A percentile compares a stretch with the other conserved stretches of the same genome.
Evolutionary conservation across 1,284 basidiomycete genomes (phyloP).

Genomic region (Irpex rosettiformis): DNA sequence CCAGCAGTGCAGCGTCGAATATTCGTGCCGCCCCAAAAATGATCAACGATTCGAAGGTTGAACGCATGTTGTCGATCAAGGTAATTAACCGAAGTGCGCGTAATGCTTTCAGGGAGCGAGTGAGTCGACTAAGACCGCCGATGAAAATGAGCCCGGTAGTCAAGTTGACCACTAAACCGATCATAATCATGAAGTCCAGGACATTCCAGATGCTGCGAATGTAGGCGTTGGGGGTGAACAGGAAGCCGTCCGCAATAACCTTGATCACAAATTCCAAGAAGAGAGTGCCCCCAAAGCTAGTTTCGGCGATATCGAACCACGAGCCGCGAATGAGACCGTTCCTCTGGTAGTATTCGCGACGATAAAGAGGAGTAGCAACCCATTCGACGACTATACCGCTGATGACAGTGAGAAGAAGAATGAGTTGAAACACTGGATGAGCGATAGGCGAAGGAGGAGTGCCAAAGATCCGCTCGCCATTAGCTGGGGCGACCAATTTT

Average conservation of each 20-base stretch:
- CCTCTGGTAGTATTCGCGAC: slow-evolving; percentile 66
- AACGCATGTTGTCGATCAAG: slow-evolving; percentile 81
- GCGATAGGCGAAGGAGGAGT: slow-evolving; percentile 62
- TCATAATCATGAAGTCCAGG: slow-evolving; percentile 86
- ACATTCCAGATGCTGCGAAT: slow-evolving; percentile 91
- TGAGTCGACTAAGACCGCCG: slow-evolving; percentile 79
- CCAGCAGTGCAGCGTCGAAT: slow-evolving; percentile 88
- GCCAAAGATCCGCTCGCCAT: slow-evolving; percentile 85
- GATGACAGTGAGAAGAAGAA: slow-evolving; percentile 77
- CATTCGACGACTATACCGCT: slow-evolving; percentile 84
- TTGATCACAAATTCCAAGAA: slow-evolving; percentile 89
- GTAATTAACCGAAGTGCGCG: slow-evolving; percentile 90
- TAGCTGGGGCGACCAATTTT: slow-evolving; percentile 77
- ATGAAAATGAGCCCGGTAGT: slow-evolving; percentile 76
- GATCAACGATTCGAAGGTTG: slow-evolving; percentile 90
- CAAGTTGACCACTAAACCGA: slow-evolving; percentile 81
- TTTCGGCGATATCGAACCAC: slow-evolving; percentile 90
- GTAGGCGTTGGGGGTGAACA: slow-evolving; percentile 95
- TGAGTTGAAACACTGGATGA: slow-evolving; percentile 72
- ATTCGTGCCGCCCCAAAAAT: slow-evolving; percentile 87
- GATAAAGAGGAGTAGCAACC: slow-evolving; percentile 85
- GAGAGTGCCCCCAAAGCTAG: slow-evolving; percentile 73
- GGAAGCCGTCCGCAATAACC: slow-evolving; percentile 88
- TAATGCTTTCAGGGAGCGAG: slow-evolving; percentile 86
- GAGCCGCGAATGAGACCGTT: slow-evolving; percentile 64